Evolutionary conservation across 2,329 filamentous ascomycete genomes (phyloP).

Genomic region (Phaeosphaeriaceae sp.): DNA sequence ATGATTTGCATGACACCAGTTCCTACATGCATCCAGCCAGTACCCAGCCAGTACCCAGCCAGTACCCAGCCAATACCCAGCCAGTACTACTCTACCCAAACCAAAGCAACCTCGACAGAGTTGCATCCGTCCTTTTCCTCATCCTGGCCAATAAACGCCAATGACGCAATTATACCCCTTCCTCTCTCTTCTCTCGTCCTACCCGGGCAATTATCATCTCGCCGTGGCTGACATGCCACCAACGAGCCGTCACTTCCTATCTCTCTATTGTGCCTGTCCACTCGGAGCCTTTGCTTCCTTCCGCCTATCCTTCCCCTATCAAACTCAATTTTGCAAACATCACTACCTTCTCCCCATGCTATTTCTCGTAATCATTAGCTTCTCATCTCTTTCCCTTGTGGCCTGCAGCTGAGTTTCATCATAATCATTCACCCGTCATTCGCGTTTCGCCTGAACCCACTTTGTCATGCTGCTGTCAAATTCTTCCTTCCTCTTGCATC

Average conservation of each 20-base stretch:
- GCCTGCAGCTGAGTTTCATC: too few relatives aligned
- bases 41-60: too few relatives aligned
- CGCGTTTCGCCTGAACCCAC: conserved; percentile 21
- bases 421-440: conserved; percentile 10
- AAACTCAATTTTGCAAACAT: too few relatives aligned
- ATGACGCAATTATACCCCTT: too few relatives aligned
- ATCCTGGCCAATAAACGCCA: too few relatives aligned
- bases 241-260: too few relatives aligned
- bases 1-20: too few relatives aligned
- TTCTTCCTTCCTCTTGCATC: conserved; percentile 16
- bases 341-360: not conserved
- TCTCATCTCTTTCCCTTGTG: not conserved
- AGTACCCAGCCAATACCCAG: too few relatives aligned
- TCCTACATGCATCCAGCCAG: too few relatives aligned
- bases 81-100: too few relatives aligned
- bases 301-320: not conserved
- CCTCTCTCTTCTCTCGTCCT: conserved; percentile 10
- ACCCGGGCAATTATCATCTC: not conserved
- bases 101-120: conserved; percentile 16
- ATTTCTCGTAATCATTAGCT: conserved; percentile 1
- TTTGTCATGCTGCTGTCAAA: conserved; percentile 26
- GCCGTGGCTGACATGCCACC: not conserved
- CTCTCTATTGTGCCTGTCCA: too few relatives aligned
- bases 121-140: conserved; percentile 7
- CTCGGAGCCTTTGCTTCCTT: too few relatives aligned